Conservation (phyloP, 2,329 filamentous ascomycete genomes). For the Calonectria leucothoes region DNA sequence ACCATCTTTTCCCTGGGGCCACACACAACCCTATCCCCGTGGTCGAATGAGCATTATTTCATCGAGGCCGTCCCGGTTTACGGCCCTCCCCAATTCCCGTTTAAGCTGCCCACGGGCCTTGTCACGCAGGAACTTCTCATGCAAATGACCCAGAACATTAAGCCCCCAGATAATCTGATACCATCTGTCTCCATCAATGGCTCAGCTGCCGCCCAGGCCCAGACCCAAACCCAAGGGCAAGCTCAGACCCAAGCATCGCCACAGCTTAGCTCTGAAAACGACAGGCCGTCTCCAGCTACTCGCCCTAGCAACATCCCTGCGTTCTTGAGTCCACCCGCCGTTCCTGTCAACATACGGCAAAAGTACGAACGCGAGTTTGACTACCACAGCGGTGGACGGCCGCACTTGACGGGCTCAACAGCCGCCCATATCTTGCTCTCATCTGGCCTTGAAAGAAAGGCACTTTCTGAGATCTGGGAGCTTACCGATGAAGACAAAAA, state of each 20-base stretch:
- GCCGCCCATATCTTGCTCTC: conserved; percentile 11
- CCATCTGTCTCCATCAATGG: not conserved
- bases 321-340: not conserved
- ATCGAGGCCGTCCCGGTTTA: not conserved
- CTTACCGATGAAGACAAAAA: conserved; percentile 17
- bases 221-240: no score
- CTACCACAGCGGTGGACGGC: not conserved
- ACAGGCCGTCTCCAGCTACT: not conserved
- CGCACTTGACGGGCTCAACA: not conserved
- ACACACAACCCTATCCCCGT: conserved; percentile 16
- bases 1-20: not conserved
- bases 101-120: not conserved
- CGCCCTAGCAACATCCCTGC: not conserved
- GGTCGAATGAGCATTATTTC: conserved; percentile 18
- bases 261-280: not conserved
- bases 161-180: conserved; percentile 7
- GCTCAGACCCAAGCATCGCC: not conserved
- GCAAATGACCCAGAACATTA: not conserved
- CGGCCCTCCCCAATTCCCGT: not conserved
- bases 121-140: not conserved
- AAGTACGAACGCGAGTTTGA: conserved; percentile 15
- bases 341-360: conserved; percentile 4
- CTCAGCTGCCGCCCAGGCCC: no score
- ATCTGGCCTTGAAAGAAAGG: conserved; percentile 7
- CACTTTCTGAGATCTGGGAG: conserved; percentile 21